Base-by-base conservation (phyloP, 805 yeast species). In the Zygosaccharomyces pseudorouxii region DNA sequence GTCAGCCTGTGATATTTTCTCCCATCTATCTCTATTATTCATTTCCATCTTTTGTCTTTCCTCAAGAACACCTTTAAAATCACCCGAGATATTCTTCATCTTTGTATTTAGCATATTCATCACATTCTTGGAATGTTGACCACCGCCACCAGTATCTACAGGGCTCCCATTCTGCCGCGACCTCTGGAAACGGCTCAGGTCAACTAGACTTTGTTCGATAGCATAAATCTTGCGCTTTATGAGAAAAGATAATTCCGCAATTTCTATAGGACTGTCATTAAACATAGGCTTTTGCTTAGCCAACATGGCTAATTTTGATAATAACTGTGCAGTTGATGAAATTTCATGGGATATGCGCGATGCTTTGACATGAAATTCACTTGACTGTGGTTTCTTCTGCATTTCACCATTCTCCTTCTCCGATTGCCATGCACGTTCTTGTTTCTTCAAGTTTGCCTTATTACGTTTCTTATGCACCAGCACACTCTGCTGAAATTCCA, bases 201-300 rank as follows among this genome's bases (percentile, higher is more conserved):
- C 80, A 62, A 89, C 82, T 44, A 93, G 82, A 60, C 86, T 95
- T 65, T 93, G 97, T 54, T 85, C 86, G 52, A 85, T 82, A 3
- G 72, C 66, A 54, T 71, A 67, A 30, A 67, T 67, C 50, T 66
- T 65, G 29, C 70, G 58, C 58, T 79, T 79, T 55, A 79, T 78
- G 37, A 89, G 84, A 56, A 83, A 86, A 0, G 99, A 90, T 54
- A 93, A 73, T 65, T 93, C 97, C 18, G 90, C 87, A 54, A 93
- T 88, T 63, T 93, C 98, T 12, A 88, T 83, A 0, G 98, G 97
- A 56, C 86, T 83, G 68, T 93, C 99, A 62, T 90, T 96, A 56
- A 93, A 88, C 63, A 92, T 69, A 16, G 97, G 95, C 64, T 89
- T 90, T 57, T 89, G 75, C 65, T 86, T 89, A 3, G 99, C 97